A percentile compares a stretch with the other conserved stretches of the same genome.
Conservation (phyloP, 257 asterid genomes). For the Phtheirospermum japonicum region DNA sequence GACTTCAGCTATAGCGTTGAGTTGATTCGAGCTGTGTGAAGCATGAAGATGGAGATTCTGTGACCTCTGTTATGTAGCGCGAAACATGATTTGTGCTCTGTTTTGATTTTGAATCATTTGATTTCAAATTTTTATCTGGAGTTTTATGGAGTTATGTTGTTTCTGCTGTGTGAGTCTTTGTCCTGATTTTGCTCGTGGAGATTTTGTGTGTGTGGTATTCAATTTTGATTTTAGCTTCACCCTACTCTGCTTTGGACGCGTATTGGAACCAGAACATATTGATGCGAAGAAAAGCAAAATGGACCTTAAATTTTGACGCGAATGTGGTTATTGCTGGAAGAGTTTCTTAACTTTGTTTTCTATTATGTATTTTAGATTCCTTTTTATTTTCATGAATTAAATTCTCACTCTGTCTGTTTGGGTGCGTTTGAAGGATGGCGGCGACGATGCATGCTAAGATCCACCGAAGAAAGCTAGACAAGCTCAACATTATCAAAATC, state of each 20-base stretch:
- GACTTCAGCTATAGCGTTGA: constrained; percentile 7
- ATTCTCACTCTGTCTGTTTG: constrained; percentile 11
- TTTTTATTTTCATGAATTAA: too few species aligned
- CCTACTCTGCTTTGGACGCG: constrained; percentile 2
- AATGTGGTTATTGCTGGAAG: background rate
- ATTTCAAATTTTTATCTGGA: background rate
- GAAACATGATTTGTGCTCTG: constrained; percentile 20
- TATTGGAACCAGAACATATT: constrained; percentile 6
- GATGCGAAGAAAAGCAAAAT: background rate
- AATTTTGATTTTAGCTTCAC: constrained; percentile 13
- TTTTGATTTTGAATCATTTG: constrained; percentile 2
- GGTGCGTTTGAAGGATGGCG: constrained; percentile 74
- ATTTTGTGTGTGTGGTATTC: background rate
- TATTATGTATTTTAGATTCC: too few species aligned
- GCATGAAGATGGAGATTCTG: constrained; percentile 7
- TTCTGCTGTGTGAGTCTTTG: too few species aligned
- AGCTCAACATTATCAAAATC: constrained; percentile 77
- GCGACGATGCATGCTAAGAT: constrained; percentile 86
- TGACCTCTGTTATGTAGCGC: background rate
- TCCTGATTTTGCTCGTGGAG: too few species aligned
- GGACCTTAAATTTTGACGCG: background rate
- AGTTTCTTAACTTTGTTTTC: background rate
- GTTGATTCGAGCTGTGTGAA: constrained; percentile 13
- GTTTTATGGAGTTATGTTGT: background rate
- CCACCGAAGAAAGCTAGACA: constrained; percentile 59